phyloP scores from a whole-genome alignment of 2,329 filamentous ascomycete species.

The Neofusicoccum cordaticola region DNA sequence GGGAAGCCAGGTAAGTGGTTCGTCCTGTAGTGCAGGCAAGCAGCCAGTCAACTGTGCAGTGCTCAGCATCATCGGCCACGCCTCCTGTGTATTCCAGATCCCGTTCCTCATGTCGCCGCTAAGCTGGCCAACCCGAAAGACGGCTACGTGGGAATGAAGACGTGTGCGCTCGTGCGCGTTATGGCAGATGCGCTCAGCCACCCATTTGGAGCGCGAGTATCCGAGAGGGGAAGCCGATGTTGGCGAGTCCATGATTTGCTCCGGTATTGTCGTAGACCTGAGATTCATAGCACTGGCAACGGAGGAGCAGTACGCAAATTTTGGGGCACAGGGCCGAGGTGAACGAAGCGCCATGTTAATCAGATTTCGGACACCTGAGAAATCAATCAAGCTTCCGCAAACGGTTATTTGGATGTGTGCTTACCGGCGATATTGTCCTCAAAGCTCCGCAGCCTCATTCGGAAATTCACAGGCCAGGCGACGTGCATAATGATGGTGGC shows the following conservation, averaged over 20 bases:
- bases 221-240: slow-evolving; percentile 48
- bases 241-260: slow-evolving; percentile 43
- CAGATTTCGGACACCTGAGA: slow-evolving; percentile 44
- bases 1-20: slow-evolving; percentile 33
- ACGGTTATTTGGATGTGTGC: slow-evolving; percentile 17
- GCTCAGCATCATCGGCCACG: slow-evolving; percentile 38
- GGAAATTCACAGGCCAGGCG: slow-evolving; percentile 66
- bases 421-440: slow-evolving; percentile 49
- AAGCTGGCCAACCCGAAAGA: slow-evolving; percentile 43
- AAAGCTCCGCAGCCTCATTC: slow-evolving; percentile 55
- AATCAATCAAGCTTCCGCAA: slow-evolving; percentile 21
- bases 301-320: slow-evolving; percentile 53
- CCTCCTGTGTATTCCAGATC: slow-evolving; percentile 32
- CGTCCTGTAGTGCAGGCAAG: slow-evolving; percentile 29
- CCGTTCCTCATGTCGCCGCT: slow-evolving; percentile 31
- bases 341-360: slow-evolving; percentile 44
- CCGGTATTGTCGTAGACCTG: slow-evolving; percentile 35
- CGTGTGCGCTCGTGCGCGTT: slow-evolving; percentile 31
- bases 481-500: slow-evolving; percentile 58
- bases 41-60: slow-evolving; percentile 29
- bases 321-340: slow-evolving; percentile 28
- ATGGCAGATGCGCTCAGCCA: slow-evolving; percentile 53
- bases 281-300: slow-evolving; percentile 45
- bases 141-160: slow-evolving; percentile 29
- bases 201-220: slow-evolving; percentile 57